Evolutionary conservation across 2,329 filamentous ascomycete species (phyloP).

Genomic region (Oidium heveae): DNA sequence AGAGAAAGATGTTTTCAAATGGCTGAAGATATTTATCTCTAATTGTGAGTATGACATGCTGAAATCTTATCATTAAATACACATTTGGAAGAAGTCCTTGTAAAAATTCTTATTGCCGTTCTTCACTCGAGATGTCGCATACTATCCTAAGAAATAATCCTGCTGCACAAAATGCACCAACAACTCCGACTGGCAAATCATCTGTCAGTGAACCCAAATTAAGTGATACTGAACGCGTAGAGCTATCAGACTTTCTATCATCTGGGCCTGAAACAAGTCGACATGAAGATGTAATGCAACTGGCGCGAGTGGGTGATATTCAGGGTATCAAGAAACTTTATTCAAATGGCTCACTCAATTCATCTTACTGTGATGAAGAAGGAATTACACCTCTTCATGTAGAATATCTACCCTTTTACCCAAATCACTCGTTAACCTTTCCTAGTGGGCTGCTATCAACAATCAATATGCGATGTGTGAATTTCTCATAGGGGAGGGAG

Average conservation of each 20-base stretch:
- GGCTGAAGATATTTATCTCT: too few relatives aligned
- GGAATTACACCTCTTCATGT: conserved; percentile 93
- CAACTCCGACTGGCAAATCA: conserved; percentile 29
- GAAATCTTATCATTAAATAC: too few relatives aligned
- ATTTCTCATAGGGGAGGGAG: conserved; percentile 54
- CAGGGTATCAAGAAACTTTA: conserved; percentile 73
- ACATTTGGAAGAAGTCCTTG: too few relatives aligned
- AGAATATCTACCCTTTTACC: conserved; percentile 15
- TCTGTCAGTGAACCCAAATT: conserved; percentile 27
- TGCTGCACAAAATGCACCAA: conserved; percentile 14
- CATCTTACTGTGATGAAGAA: conserved; percentile 66
- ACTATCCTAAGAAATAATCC: background rate
- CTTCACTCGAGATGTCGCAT: background rate
- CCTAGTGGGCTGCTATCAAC: conserved; percentile 93
- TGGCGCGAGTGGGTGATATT: conserved; percentile 72
- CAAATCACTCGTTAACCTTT: conserved; percentile 1
- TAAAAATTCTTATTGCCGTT: too few relatives aligned
- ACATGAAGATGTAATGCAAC: conserved; percentile 81
- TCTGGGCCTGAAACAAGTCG: conserved; percentile 7
- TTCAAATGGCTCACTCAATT: conserved; percentile 55
- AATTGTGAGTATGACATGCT: too few relatives aligned
- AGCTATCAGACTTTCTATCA: conserved; percentile 13
- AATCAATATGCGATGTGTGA: conserved; percentile 96
- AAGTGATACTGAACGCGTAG: conserved; percentile 17
- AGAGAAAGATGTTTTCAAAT: too few relatives aligned